phyloP scores from a whole-genome alignment of 2,329 filamentous ascomycete species.

The Phialocephala sp. region DNA sequence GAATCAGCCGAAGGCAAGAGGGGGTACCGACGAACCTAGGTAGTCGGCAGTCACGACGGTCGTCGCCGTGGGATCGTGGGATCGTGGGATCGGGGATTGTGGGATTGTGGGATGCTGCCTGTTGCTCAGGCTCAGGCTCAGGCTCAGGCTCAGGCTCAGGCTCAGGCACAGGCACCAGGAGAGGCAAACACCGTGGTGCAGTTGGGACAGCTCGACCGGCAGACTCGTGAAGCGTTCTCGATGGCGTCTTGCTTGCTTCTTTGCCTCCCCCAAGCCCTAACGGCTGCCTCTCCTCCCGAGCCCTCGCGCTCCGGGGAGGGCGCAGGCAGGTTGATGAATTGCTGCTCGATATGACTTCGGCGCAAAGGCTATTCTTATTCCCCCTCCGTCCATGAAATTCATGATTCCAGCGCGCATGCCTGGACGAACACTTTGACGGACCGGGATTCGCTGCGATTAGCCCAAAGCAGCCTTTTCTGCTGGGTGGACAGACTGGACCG shows the following conservation, averaged over 20 bases:
- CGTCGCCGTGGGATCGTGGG: not conserved
- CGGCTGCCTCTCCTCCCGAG: not conserved
- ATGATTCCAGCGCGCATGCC: conserved; percentile 10
- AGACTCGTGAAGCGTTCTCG: not conserved
- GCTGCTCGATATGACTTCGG: not conserved
- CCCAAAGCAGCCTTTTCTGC: conserved; percentile 20
- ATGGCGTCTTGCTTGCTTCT: conserved; percentile 3
- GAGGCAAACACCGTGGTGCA: not conserved
- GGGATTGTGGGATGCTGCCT: too few species aligned
- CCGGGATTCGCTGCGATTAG: conserved; percentile 20
- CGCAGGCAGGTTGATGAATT: not conserved
- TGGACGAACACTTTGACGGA: conserved; percentile 21
- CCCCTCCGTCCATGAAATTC: not conserved
- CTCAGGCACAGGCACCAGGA: not conserved
- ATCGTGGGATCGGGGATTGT: not conserved
- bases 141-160: conserved; percentile 1
- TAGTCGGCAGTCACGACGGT: not conserved
- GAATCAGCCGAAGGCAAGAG: not conserved
- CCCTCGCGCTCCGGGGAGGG: not conserved
- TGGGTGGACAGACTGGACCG: not conserved
- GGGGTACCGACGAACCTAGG: not conserved
- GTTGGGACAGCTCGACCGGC: not conserved
- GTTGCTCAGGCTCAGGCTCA: conserved; percentile 2
- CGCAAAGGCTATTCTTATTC: conserved; percentile 1
- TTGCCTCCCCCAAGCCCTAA: not conserved